Evolutionary conservation across 805 yeast species (phyloP).

Genomic region (Lachancea thermotolerans): DNA sequence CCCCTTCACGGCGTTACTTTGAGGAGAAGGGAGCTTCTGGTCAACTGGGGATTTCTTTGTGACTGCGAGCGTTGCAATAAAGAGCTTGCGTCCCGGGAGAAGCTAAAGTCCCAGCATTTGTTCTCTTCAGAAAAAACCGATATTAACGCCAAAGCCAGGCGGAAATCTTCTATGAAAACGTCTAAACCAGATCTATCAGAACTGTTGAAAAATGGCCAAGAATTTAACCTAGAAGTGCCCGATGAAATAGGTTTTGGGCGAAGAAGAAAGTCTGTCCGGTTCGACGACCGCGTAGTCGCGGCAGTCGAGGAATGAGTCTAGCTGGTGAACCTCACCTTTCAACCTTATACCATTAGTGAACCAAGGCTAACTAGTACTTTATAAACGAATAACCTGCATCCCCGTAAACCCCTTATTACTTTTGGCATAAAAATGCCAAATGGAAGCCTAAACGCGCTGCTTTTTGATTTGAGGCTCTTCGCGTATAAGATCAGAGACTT

Average conservation of each 20-base stretch:
- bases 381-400: background rate
- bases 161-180: constrained; percentile 30
- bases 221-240: constrained; percentile 45
- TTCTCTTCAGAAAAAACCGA: background rate
- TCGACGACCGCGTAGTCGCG: constrained; percentile 55
- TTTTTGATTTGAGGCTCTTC: constrained; percentile 22
- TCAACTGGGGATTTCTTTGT: constrained; percentile 78
- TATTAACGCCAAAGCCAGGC: constrained; percentile 10
- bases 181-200: constrained; percentile 39
- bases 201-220: constrained; percentile 39
- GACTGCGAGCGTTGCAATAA: constrained; percentile 56
- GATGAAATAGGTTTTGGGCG: constrained; percentile 30
- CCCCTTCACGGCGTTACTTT: constrained; percentile 55
- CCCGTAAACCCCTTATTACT: background rate
- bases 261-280: constrained; percentile 60
- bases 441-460: constrained; percentile 19
- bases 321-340: background rate
- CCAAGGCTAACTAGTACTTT: background rate
- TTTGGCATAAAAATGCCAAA: constrained; percentile 1
- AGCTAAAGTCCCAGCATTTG: background rate
- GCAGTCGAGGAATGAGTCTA: constrained; percentile 32
- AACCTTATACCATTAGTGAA: background rate
- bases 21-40: constrained; percentile 58
- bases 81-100: constrained; percentile 32
- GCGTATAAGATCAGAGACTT: constrained; percentile 1